These are phyloP conservation scores for Fusarium napiforme DNA, from an alignment of 2,329 filamentous ascomycete species.

Conservation along the genomic window DNA sequence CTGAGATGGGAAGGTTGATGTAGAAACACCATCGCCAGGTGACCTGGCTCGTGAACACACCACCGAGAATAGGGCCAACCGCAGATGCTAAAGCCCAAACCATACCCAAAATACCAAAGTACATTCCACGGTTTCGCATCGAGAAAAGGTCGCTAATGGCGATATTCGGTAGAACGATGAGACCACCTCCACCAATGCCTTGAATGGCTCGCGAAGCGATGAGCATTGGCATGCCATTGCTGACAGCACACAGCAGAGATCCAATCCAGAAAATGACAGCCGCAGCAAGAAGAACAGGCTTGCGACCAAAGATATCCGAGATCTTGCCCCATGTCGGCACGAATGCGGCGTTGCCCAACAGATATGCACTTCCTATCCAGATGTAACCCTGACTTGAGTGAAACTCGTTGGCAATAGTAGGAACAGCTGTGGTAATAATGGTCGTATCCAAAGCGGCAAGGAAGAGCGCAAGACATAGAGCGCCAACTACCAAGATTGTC, in stretches of 20 bases:
- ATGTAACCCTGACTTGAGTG: conserved; percentile 76
- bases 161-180: conserved; percentile 70
- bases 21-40: conserved; percentile 79
- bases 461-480: conserved; percentile 59
- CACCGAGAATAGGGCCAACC: conserved; percentile 75
- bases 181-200: conserved; percentile 66
- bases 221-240: conserved; percentile 61
- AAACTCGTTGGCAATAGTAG: conserved; percentile 72
- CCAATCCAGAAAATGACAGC: conserved; percentile 65
- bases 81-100: conserved; percentile 74
- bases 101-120: conserved; percentile 63
- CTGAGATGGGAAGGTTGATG: conserved; percentile 68
- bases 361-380: conserved; percentile 81
- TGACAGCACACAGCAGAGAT: conserved; percentile 64
- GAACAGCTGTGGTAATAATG: conserved; percentile 74
- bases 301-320: conserved; percentile 68
- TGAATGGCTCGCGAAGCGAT: conserved; percentile 67
- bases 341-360: conserved; percentile 74
- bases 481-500: conserved; percentile 54
- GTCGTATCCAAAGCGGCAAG: conserved; percentile 68
- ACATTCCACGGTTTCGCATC: conserved; percentile 61
- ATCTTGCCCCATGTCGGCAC: conserved; percentile 77
- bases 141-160: conserved; percentile 67
- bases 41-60: conserved; percentile 71
- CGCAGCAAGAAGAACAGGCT: conserved; percentile 63